Percentiles rank a stretch among this genome's conserved stretches.
phyloP scores from a whole-genome alignment of 2,329 filamentous ascomycete genomes.

The Colletotrichum eleusines region DNA sequence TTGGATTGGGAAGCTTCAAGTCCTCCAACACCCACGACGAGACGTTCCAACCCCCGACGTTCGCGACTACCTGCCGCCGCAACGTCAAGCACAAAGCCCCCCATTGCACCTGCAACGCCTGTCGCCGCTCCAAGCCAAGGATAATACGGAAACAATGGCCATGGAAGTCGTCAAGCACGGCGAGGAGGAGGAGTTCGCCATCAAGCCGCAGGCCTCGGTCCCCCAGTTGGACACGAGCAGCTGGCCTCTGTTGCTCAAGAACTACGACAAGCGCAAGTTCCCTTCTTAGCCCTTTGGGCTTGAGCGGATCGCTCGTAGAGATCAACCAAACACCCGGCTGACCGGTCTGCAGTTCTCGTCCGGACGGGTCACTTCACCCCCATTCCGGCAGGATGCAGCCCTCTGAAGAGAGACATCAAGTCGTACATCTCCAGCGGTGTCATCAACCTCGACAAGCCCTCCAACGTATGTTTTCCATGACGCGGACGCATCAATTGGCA shows the following conservation, averaged over 20 bases:
- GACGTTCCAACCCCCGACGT: slow-evolving; percentile 37
- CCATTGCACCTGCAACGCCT: slow-evolving; percentile 23
- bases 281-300: slow-evolving; percentile 20
- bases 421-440: slow-evolving; percentile 97
- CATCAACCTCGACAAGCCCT: slow-evolving; percentile 90
- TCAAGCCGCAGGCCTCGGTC: slow-evolving; percentile 89
- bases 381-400: slow-evolving; percentile 91
- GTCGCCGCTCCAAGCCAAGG: slow-evolving; percentile 25
- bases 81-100: slow-evolving; percentile 30
- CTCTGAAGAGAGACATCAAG: slow-evolving; percentile 94
- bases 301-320: slow-evolving; percentile 18
- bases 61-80: slow-evolving; percentile 36
- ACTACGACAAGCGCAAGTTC: slow-evolving; percentile 88
- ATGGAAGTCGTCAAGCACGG: slow-evolving; percentile 60
- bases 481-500: not conserved
- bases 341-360: slow-evolving; percentile 77
- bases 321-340: slow-evolving; percentile 45
- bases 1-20: slow-evolving; percentile 44
- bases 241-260: slow-evolving; percentile 95
- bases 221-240: slow-evolving; percentile 86
- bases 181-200: slow-evolving; percentile 80
- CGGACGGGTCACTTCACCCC: slow-evolving; percentile 97
- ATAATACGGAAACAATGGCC: slow-evolving; percentile 51
- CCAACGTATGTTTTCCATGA: slow-evolving; percentile 36
- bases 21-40: slow-evolving; percentile 41